phyloP scores from a whole-genome alignment of 2,329 filamentous ascomycete species.

The Sporothrix euskadiensis region DNA sequence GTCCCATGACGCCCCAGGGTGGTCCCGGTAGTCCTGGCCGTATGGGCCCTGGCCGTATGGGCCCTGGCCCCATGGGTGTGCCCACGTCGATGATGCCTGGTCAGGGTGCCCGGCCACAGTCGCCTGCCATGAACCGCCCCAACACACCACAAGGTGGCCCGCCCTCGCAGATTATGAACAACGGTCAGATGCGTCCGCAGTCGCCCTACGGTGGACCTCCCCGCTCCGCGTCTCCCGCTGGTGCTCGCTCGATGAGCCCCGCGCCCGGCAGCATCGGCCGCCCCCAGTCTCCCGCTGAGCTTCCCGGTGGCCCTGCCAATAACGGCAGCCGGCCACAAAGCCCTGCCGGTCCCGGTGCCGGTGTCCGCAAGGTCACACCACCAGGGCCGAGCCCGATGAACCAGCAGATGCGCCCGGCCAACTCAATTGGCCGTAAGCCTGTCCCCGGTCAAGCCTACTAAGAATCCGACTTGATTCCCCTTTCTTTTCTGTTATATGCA shows the following conservation, averaged over 20 bases:
- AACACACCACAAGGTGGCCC: conserved; percentile 35
- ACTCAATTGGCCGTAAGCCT: conserved; percentile 55
- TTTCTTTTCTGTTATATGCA: background rate
- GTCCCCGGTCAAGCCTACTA: conserved; percentile 57
- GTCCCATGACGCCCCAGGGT: conserved; percentile 45
- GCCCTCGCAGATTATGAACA: conserved; percentile 40
- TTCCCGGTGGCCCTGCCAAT: conserved; percentile 42
- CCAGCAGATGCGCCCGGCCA: conserved; percentile 34
- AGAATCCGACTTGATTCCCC: background rate
- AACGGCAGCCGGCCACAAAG: conserved; percentile 51
- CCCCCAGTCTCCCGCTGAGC: background rate
- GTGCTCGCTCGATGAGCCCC: conserved; percentile 40
- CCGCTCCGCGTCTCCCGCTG: conserved; percentile 39
- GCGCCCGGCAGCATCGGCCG: conserved; percentile 23
- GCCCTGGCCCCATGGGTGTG: conserved; percentile 6
- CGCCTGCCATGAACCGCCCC: conserved; percentile 33
- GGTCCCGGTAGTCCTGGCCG: conserved; percentile 36
- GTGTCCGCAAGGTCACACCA: conserved; percentile 45
- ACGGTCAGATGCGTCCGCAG: conserved; percentile 39
- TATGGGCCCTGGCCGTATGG: conserved; percentile 16
- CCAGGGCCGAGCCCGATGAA: conserved; percentile 52
- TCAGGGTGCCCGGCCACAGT: conserved; percentile 24
- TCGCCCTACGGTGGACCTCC: conserved; percentile 45
- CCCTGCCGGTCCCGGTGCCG: conserved; percentile 43
- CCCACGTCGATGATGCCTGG: conserved; percentile 17